A percentile compares a stretch with the other conserved stretches of the same genome.
phyloP scores from a whole-genome alignment of 2,329 filamentous ascomycete species.

The Fusarium irregulare region DNA sequence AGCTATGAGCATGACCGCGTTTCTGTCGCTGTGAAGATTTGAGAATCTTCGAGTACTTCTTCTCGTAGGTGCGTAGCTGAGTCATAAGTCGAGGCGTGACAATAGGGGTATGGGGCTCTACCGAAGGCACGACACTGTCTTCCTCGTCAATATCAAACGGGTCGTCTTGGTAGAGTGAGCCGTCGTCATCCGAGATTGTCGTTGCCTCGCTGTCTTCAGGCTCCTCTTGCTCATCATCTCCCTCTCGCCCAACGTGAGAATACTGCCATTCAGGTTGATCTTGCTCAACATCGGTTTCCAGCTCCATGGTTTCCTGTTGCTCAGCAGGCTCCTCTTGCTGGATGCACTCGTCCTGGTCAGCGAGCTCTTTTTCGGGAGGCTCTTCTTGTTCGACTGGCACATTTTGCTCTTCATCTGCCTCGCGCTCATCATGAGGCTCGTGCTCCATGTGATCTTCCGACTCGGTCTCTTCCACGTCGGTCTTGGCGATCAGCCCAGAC shows the following conservation, averaged over 20 bases:
- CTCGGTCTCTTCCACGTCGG: no score
- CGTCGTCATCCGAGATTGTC: not conserved
- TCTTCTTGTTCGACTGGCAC: not conserved
- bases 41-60: fast-evolving
- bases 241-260: not conserved
- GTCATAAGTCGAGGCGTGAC: fast-evolving
- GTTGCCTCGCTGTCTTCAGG: not conserved
- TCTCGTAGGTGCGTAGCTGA: not conserved
- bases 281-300: not conserved
- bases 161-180: not conserved
- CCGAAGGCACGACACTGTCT: not conserved
- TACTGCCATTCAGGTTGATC: not conserved
- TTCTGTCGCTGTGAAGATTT: fast-evolving
- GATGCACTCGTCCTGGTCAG: not conserved
- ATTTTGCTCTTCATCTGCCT: not conserved
- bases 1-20: not conserved
- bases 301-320: not conserved
- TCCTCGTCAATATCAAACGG: not conserved
- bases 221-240: not conserved
- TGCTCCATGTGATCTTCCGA: not conserved
- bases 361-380: not conserved
- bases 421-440: not conserved
- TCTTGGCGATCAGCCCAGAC: not conserved
- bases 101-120: not conserved
- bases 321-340: not conserved